Conservation (phyloP, 805 yeast genomes). For the Tetrapisispora namnaoensis region DNA sequence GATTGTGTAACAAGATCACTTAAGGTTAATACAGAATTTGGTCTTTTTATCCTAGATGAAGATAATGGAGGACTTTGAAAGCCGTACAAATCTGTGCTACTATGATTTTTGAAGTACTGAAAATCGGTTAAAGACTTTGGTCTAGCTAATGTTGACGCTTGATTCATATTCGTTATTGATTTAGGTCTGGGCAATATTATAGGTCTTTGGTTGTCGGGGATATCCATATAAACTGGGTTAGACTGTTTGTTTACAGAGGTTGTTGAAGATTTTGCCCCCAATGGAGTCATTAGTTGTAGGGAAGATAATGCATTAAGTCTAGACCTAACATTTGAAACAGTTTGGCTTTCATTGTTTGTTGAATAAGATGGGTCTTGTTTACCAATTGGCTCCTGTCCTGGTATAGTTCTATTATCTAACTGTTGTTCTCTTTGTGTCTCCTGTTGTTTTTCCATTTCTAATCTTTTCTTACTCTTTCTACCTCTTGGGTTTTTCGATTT, state of each 20-base stretch:
- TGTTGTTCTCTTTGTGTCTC: conserved; percentile 1
- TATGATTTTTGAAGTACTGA: neutral
- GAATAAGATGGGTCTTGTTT: neutral
- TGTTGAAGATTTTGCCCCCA: conserved; percentile 21
- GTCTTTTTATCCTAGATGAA: conserved; percentile 11
- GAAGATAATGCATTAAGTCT: conserved; percentile 36
- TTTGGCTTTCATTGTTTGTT: neutral
- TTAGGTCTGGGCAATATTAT: conserved; percentile 16
- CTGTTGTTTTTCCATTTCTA: neutral
- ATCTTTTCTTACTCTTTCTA: neutral
- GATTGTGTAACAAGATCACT: conserved; percentile 9
- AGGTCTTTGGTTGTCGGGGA: conserved; percentile 8
- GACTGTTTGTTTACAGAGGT: conserved; percentile 6
- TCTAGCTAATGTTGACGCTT: neutral
- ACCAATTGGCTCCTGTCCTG: neutral
- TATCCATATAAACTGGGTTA: conserved; percentile 14
- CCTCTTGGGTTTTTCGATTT: conserved; percentile 1
- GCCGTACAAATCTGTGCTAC: neutral
- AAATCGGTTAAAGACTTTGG: conserved; percentile 1
- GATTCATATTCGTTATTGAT: conserved; percentile 17
- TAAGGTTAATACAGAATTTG: conserved; percentile 19
- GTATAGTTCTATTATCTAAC: neutral
- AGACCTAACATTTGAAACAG: conserved; percentile 11
- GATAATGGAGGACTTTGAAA: neutral
- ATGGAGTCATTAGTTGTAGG: conserved; percentile 55